Evolutionary conservation across 2,329 filamentous ascomycete species (phyloP).

Genomic region (Niveomyces coronatus): DNA sequence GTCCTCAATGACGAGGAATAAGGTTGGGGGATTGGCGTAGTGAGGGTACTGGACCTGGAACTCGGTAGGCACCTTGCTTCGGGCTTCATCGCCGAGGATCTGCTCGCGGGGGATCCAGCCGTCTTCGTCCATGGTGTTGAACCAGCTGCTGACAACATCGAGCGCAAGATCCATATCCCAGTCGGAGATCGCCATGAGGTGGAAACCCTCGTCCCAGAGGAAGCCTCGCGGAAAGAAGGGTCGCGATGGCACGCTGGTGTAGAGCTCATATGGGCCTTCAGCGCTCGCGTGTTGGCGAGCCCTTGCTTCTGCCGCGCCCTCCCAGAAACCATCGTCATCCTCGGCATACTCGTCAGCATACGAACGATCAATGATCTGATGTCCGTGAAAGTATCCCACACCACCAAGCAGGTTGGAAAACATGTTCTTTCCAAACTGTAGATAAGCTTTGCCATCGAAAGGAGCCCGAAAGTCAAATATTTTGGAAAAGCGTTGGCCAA

Average conservation of each 20-base stretch:
- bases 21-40: slow-evolving; percentile 91
- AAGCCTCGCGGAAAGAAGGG: slow-evolving; percentile 97
- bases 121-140: slow-evolving; percentile 89
- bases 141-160: slow-evolving; percentile 92
- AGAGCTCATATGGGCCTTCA: slow-evolving; percentile 80
- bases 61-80: slow-evolving; percentile 86
- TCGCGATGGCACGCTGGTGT: slow-evolving; percentile 81
- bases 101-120: slow-evolving; percentile 97
- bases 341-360: slow-evolving; percentile 91
- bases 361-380: slow-evolving; percentile 80
- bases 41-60: slow-evolving; percentile 96
- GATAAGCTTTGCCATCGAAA: slow-evolving; percentile 63
- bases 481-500: slow-evolving; percentile 63
- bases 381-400: slow-evolving; percentile 89
- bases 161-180: slow-evolving; percentile 85
- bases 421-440: slow-evolving; percentile 75
- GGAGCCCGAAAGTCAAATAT: slow-evolving; percentile 60
- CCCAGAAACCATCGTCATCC: slow-evolving; percentile 91
- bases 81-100: slow-evolving; percentile 82
- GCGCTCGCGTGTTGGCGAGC: slow-evolving; percentile 54
- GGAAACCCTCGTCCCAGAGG: slow-evolving; percentile 97
- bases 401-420: slow-evolving; percentile 91
- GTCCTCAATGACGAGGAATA: slow-evolving; percentile 79
- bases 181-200: slow-evolving; percentile 80
- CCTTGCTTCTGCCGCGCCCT: slow-evolving; percentile 74